Base-by-base conservation (phyloP, 2,329 filamentous ascomycete species). In the Sporothrix pseudoabietina region DNA sequence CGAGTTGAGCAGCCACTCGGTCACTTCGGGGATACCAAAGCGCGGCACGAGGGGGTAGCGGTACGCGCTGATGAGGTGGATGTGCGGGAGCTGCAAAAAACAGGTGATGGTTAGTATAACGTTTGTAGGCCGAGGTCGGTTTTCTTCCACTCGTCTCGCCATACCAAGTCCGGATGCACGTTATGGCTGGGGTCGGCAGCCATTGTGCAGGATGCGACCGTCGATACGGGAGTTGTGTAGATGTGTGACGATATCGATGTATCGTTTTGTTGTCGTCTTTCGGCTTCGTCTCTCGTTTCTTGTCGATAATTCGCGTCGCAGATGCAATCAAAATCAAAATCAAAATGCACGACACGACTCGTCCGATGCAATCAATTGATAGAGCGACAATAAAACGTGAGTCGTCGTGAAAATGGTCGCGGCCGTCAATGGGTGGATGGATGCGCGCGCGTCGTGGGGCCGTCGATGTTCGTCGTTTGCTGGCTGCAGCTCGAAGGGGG, bases 31-130 rank as follows among this genome's bases (percentile, higher is more conserved):
- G 41, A 92, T 85, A 77, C 91, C 89, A 77, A 97, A 86, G 71
- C 89, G 87, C 69, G 89, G 89, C 79, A 92, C 89, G 74, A 88
- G 83, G 2, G 95, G 92, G 82, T 94, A 98, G 78, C 91, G 89
- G 80, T 91, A 92, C 55, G 90, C 91, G 68, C 94, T 98, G 76
- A 98, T 86, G 75, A 98, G 89, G 81, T 98, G 95, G 78, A 98
- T 89, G 84, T 98, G 95, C 71, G 90, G 91, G 79, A 97, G 88
- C 93, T 96, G 79, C 22, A 8, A 26, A 47, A n/a, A 16, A 54
- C 41, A 22, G 32, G 30, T 22, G 3, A 8, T 57, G 54, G n/a
- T 14, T 4, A 30, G 26, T 19, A 49, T 16, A 19, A 30, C 26
- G 41, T 52, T n/a, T 22, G 39, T 54, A 3, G 8, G 5, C 41